Percentiles rank a stretch among this genome's conserved stretches.
Evolutionary conservation across 2,329 filamentous ascomycete genomes (phyloP).

Genomic region (Aspergillus tanneri): DNA sequence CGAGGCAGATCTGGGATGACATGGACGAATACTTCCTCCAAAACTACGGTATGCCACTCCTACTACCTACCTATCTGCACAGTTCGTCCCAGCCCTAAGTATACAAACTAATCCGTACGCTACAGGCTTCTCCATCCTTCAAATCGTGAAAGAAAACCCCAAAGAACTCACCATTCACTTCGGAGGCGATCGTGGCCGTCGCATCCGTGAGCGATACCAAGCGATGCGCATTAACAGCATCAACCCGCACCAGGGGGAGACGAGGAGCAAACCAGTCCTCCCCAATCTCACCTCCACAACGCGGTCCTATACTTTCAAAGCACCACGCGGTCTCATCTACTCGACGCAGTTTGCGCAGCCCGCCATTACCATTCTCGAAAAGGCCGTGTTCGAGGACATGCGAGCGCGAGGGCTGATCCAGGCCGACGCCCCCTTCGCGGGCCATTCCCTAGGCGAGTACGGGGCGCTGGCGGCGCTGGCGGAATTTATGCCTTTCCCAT

Average conservation of each 20-base stretch:
- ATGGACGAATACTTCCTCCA: slow-evolving; percentile 95
- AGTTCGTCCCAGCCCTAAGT: too few species aligned
- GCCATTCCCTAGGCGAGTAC: slow-evolving; percentile 95
- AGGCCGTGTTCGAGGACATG: slow-evolving; percentile 98
- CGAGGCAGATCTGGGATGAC: slow-evolving; percentile 91
- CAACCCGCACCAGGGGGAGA: slow-evolving; percentile 44
- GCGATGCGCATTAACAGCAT: too few species aligned
- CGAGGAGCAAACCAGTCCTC: slow-evolving; percentile 96
- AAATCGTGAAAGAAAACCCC: too few species aligned
- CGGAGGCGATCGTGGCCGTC: too few species aligned
- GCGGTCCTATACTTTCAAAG: slow-evolving; percentile 93
- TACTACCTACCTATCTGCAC: slow-evolving; percentile 90
- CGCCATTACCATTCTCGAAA: slow-evolving; percentile 94
- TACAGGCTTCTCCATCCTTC: too few species aligned
- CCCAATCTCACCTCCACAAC: slow-evolving; percentile 71
- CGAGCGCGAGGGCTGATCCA: slow-evolving; percentile 89
- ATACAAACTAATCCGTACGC: too few species aligned
- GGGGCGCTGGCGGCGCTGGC: slow-evolving; percentile 89
- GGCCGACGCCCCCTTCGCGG: slow-evolving; percentile 88
- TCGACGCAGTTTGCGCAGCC: slow-evolving; percentile 97
- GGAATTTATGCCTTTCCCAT: slow-evolving; percentile 95
- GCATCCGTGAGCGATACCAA: too few species aligned
- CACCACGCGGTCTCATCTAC: slow-evolving; percentile 84
- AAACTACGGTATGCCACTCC: slow-evolving; percentile 62
- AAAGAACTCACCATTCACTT: too few species aligned